Base-by-base conservation (phyloP, 257 asterid genomes). In the Fraxinus excelsior region DNA sequence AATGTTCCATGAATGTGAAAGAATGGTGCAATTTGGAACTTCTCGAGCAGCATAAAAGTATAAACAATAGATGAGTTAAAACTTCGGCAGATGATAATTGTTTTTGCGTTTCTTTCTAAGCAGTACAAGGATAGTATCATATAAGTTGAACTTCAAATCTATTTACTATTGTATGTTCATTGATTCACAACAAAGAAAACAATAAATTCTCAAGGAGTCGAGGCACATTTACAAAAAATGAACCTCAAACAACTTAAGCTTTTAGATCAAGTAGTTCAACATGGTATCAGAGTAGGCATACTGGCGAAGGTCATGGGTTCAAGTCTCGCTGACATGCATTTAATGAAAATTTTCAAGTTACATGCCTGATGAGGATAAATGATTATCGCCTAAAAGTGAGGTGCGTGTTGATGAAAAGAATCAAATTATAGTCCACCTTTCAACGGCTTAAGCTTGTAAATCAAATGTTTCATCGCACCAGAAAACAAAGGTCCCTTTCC, bases 1-100 rank as follows among this genome's bases (percentile, higher is more conserved):
- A 14, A 44, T 44, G 49, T 40, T 25, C 26, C 35, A 34, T 11
- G 7, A 46, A 71, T 40, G 65, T 44, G 25, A 26, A 16, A 28
- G 37, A 31, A 44, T 25, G 1, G 14, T 31, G 13, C 64, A 40
- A 65, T 51, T 49, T 31, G 31, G 49, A 60, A 29, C 67, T 60
- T 25, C 38, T 74, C 38, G 72, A 74, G 13, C 70, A 62, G 62
- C 38, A 19, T 44, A 71, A 12, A 62, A 25, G 32, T 60, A 60
- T 60, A 25, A 60, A 60, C 67, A 23, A 25, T 60, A 60, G 32
- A 60, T 60, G 3, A 21, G 16, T 11, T 10, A 60, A 60, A 51
- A 51, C 23, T 51, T 18, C 62, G 1, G 62, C 21, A 51, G 62
- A 51, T 18, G 62, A 18, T 51, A 19, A 51, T 53, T 19, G 25